A percentile compares a stretch with the other conserved stretches of the same genome.
Evolutionary conservation across 2,329 filamentous ascomycete species (phyloP).

Genomic region (Diaporthe humulicola): DNA sequence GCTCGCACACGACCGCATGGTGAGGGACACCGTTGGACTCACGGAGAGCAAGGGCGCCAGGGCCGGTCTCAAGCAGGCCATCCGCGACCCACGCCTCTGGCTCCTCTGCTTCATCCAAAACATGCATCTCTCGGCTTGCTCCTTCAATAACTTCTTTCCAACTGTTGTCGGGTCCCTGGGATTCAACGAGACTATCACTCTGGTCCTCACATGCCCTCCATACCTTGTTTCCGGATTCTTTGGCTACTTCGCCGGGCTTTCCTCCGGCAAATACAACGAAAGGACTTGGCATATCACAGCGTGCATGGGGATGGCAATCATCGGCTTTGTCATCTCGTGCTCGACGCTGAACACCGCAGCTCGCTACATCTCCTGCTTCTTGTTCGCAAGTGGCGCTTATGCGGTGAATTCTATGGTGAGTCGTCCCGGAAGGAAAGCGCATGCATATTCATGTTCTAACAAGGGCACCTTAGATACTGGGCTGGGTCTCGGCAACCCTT

Average conservation of each 20-base stretch:
- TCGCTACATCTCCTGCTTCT: conserved; percentile 51
- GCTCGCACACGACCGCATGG: conserved; percentile 28
- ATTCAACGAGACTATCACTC: conserved; percentile 55
- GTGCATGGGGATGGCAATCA: conserved; percentile 53
- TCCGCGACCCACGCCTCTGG: conserved; percentile 9
- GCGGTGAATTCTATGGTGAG: conserved; percentile 54
- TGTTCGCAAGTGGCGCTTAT: conserved; percentile 52
- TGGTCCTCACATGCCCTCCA: conserved; percentile 60
- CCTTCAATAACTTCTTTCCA: conserved; percentile 19
- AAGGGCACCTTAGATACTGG: conserved; percentile 47
- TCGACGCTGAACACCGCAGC: conserved; percentile 48
- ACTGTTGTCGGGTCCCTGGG: conserved; percentile 55
- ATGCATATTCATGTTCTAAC: background rate
- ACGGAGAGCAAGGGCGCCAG: background rate
- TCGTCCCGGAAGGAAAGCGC: fast-evolving
- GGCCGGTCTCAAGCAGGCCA: conserved; percentile 7
- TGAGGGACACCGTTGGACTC: background rate
- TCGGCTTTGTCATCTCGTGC: conserved; percentile 55
- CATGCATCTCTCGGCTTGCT: conserved; percentile 25
- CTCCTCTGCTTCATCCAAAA: conserved; percentile 37
- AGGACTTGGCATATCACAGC: conserved; percentile 56
- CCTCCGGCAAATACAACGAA: conserved; percentile 58
- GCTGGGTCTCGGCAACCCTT: conserved; percentile 57
- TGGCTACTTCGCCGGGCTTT: conserved; percentile 56
- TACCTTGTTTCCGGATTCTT: conserved; percentile 59